Evolutionary conservation across 1,284 basidiomycete genomes (phyloP).

Genomic region (Paramarasmius palmivorus): DNA sequence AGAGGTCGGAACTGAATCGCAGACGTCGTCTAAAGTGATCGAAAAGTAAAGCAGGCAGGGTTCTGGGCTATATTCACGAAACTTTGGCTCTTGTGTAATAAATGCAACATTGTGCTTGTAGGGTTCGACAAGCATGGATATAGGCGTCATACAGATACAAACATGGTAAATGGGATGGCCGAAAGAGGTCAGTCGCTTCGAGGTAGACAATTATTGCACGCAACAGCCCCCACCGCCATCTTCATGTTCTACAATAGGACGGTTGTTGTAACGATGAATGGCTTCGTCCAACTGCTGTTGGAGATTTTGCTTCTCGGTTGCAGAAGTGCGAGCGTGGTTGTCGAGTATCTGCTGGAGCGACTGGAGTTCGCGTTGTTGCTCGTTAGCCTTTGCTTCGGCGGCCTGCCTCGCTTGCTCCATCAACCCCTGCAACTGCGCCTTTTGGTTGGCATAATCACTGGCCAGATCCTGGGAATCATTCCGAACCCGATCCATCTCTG

Average conservation of each 20-base stretch:
- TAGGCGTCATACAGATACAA: too few species aligned
- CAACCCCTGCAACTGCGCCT: not conserved
- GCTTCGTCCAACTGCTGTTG: not conserved
- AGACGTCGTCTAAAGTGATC: not conserved
- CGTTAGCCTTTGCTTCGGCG: not conserved
- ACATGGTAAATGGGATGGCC: too few species aligned
- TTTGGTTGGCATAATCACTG: not conserved
- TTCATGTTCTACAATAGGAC: too few species aligned
- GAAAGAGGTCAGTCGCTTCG: too few species aligned
- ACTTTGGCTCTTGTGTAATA: too few species aligned
- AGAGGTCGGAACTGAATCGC: not conserved
- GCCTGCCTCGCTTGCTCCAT: not conserved
- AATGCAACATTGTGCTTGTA: too few species aligned
- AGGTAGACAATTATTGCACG: too few species aligned
- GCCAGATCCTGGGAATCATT: not conserved
- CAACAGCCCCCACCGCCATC: too few species aligned
- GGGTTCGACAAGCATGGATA: too few species aligned
- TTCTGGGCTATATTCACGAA: too few species aligned
- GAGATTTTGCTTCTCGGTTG: not conserved
- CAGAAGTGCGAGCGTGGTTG: not conserved
- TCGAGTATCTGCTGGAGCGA: not conserved
- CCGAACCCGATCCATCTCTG: not conserved
- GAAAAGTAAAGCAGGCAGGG: not conserved
- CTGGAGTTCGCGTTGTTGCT: not conserved
- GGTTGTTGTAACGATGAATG: too few species aligned